Conservation (phyloP, 768 basidiomycete genomes). For the Macrolepiota dolichaula region DNA sequence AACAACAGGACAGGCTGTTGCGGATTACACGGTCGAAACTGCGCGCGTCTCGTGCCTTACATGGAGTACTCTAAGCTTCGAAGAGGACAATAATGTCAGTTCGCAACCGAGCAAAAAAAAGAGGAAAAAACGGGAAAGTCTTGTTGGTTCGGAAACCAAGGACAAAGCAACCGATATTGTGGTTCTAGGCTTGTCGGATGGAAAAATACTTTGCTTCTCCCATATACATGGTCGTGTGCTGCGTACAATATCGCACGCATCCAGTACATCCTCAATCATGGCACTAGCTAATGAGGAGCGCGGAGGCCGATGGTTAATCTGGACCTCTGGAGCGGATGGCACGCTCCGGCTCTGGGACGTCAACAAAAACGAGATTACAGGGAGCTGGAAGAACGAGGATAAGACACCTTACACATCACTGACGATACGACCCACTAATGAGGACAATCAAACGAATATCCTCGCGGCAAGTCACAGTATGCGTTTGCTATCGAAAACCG, state of each 20-base stretch:
- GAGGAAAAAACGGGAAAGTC: slow-evolving; percentile 43
- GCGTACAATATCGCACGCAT: slow-evolving; percentile 51
- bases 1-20: slow-evolving; percentile 46
- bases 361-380: slow-evolving; percentile 42
- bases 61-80: slow-evolving; percentile 43
- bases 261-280: slow-evolving; percentile 50
- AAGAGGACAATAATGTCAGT: slow-evolving; percentile 19
- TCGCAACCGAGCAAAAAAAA: slow-evolving; percentile 49
- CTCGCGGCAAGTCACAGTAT: slow-evolving; percentile 62
- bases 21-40: slow-evolving; percentile 55
- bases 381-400: slow-evolving; percentile 55
- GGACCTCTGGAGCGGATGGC: slow-evolving; percentile 60
- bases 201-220: slow-evolving; percentile 58
- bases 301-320: slow-evolving; percentile 33
- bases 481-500: slow-evolving; percentile 41
- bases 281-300: slow-evolving; percentile 36
- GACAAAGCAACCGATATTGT: slow-evolving; percentile 39
- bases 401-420: slow-evolving; percentile 56
- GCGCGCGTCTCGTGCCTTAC: slow-evolving; percentile 51
- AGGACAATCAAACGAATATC: slow-evolving; percentile 39
- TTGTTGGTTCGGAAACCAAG: slow-evolving; percentile 20
- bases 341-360: slow-evolving; percentile 57
- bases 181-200: slow-evolving; percentile 58
- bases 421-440: slow-evolving; percentile 35
- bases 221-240: slow-evolving; percentile 55